phyloP scores from a whole-genome alignment of 495 filamentous ascomycete genomes.

The Penicillium riverlandense region DNA sequence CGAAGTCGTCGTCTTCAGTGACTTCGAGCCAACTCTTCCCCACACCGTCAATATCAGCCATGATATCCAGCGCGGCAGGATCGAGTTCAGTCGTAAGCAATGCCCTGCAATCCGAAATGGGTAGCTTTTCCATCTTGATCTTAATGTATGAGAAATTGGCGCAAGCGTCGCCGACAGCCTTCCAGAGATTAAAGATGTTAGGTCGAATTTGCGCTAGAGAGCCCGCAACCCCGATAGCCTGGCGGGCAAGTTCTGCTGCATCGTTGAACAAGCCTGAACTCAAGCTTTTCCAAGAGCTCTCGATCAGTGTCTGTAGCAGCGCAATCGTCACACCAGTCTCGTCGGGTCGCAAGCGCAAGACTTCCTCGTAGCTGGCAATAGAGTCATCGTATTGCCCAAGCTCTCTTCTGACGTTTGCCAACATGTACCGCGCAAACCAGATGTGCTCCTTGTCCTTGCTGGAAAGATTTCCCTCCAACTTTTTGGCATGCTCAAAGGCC shows the following conservation, averaged over 20 bases:
- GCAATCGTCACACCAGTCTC: conserved; percentile 87
- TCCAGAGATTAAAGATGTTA: conserved; percentile 91
- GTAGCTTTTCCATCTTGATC: conserved; percentile 50
- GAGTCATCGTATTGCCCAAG: conserved; percentile 83
- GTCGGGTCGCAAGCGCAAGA: conserved; percentile 54
- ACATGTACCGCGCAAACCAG: conserved; percentile 95
- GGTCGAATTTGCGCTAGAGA: conserved; percentile 43
- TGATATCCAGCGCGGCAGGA: conserved; percentile 47
- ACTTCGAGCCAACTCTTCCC: conserved; percentile 41
- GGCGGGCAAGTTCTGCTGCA: conserved; percentile 56
- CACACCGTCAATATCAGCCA: conserved; percentile 67
- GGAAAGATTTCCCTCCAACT: conserved; percentile 44
- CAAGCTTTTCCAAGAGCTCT: conserved; percentile 68
- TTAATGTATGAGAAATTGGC: conserved; percentile 74
- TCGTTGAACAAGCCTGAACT: conserved; percentile 80
- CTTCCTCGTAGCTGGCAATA: conserved; percentile 63
- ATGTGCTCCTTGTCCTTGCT: conserved; percentile 48
- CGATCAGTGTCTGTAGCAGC: conserved; percentile 76
- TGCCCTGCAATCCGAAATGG: conserved; percentile 40
- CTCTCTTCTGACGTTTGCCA: conserved; percentile 91
- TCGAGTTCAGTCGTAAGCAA: conserved; percentile 50
- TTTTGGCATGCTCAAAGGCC: conserved; percentile 75
- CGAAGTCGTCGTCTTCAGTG: conserved; percentile 37
- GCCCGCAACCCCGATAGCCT: conserved; percentile 49
- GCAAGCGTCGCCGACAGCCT: conserved; percentile 83